phyloP scores from a whole-genome alignment of 2,329 filamentous ascomycete genomes.

The Magnaporthales sp. region DNA sequence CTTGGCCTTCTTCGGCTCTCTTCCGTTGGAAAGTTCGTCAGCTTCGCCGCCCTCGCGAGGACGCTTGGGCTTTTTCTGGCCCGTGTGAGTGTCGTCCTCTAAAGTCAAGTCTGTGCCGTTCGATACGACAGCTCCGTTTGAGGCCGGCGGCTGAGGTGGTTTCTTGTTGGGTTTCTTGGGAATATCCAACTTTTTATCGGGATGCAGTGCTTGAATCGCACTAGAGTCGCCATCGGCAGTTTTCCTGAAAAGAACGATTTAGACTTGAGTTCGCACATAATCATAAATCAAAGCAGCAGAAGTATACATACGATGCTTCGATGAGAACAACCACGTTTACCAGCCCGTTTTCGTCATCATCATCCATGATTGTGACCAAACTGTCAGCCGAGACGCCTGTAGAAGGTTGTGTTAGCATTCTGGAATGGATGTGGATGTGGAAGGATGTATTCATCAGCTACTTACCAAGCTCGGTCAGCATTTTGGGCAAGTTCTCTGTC shows the following conservation, averaged over 20 bases:
- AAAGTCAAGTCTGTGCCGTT: slow-evolving; percentile 32
- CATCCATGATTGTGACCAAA: slow-evolving; percentile 79
- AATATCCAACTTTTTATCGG: slow-evolving; percentile 36
- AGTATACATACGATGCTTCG: slow-evolving; percentile 45
- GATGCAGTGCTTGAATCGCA: slow-evolving; percentile 39
- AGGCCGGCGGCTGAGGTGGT: slow-evolving; percentile 22
- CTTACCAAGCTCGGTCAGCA: slow-evolving; percentile 65
- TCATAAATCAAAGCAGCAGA: neutral
- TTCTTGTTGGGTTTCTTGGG: slow-evolving; percentile 43
- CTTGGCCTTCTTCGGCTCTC: slow-evolving; percentile 40
- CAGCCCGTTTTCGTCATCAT: slow-evolving; percentile 63
- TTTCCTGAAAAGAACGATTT: neutral
- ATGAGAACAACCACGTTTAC: slow-evolving; percentile 74
- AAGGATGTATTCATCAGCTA: slow-evolving; percentile 8
- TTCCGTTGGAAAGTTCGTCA: slow-evolving; percentile 11
- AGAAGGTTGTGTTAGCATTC: neutral
- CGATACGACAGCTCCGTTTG: slow-evolving; percentile 27
- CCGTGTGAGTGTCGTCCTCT: slow-evolving; percentile 24
- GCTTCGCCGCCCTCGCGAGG: slow-evolving; percentile 31
- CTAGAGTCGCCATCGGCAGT: neutral
- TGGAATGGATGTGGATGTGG: neutral
- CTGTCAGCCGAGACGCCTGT: slow-evolving; percentile 60
- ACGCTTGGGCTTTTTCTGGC: slow-evolving; percentile 34
- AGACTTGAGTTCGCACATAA: slow-evolving; percentile 12
- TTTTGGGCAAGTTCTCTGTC: slow-evolving; percentile 76